Evolutionary conservation across 306 rosid species (phyloP).

Genomic region (Rosa lucieae): DNA sequence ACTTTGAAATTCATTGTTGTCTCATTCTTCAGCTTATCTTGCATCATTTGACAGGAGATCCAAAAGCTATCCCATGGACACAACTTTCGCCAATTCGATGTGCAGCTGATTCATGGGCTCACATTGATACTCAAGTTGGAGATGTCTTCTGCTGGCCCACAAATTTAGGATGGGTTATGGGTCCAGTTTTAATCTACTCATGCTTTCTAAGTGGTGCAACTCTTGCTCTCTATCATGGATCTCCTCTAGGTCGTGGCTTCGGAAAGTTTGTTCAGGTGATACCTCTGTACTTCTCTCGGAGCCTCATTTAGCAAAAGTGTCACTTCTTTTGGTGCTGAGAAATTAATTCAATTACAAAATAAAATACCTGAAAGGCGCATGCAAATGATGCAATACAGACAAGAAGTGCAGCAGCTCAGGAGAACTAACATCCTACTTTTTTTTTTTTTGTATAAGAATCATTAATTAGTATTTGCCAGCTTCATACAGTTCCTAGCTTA

Average conservation of each 20-base stretch:
- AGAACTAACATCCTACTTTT: neutral
- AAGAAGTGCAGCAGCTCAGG: neutral
- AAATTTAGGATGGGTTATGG: constrained; percentile 95
- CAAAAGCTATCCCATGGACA: constrained; percentile 97
- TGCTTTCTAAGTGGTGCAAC: constrained; percentile 74
- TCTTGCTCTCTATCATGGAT: constrained; percentile 94
- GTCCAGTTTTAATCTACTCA: constrained; percentile 66
- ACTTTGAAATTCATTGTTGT: neutral
- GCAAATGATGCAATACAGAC: neutral
- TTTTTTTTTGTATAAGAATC: neutral
- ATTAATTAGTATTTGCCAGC: neutral
- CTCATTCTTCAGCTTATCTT: constrained; percentile 18
- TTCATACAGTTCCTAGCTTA: constrained; percentile 1
- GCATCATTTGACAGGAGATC: constrained; percentile 60
- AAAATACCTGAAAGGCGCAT: neutral
- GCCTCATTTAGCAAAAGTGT: neutral
- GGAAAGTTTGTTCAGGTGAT: constrained; percentile 92
- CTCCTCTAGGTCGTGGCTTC: constrained; percentile 83
- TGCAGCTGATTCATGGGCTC: constrained; percentile 82
- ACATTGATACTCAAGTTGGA: constrained; percentile 52
- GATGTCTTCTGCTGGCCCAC: constrained; percentile 88
- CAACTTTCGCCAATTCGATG: constrained; percentile 80
- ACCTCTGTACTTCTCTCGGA: neutral
- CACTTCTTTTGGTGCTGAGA: neutral
- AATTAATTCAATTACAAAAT: neutral